These are phyloP conservation scores for Eucalyptus coolabah DNA, from an alignment of 345 rosid species.

Conservation along the genomic window DNA sequence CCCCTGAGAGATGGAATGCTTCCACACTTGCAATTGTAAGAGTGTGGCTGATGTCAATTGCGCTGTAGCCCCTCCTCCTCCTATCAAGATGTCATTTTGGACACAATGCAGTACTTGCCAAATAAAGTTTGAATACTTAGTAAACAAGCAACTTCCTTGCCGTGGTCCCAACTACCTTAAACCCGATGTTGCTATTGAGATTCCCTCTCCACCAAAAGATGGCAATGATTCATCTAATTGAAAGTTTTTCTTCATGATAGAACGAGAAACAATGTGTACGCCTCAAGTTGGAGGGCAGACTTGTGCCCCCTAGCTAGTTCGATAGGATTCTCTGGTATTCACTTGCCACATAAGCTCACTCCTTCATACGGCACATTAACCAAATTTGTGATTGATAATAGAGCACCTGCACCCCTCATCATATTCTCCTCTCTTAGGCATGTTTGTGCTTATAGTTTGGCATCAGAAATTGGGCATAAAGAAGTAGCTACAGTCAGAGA, in stretches of 20 bases:
- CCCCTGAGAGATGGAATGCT: background rate
- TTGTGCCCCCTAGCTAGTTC: background rate
- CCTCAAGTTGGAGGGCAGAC: background rate
- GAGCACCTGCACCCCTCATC: background rate
- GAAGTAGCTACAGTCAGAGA: background rate
- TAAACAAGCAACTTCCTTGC: constrained; percentile 14
- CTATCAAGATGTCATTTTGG: constrained; percentile 22
- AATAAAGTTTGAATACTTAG: constrained; percentile 21
- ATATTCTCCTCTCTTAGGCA: background rate
- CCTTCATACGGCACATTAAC: background rate
- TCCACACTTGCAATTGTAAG: background rate
- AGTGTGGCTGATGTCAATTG: background rate
- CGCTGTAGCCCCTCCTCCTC: background rate
- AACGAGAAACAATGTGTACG: background rate
- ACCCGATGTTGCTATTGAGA: constrained; percentile 21
- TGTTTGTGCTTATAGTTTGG: background rate
- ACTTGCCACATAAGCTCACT: background rate
- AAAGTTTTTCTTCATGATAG: background rate
- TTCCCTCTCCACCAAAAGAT: constrained; percentile 9
- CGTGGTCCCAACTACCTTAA: background rate
- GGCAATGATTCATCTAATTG: background rate
- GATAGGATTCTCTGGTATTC: background rate
- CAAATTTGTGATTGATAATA: background rate
- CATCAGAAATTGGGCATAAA: constrained; percentile 3
- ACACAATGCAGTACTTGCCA: constrained; percentile 21